Evolutionary conservation across 2,329 filamentous ascomycete species (phyloP), one percentile per base, ranked within the genome.

Genomic region (Sclerotinia trifoliorum): DNA sequence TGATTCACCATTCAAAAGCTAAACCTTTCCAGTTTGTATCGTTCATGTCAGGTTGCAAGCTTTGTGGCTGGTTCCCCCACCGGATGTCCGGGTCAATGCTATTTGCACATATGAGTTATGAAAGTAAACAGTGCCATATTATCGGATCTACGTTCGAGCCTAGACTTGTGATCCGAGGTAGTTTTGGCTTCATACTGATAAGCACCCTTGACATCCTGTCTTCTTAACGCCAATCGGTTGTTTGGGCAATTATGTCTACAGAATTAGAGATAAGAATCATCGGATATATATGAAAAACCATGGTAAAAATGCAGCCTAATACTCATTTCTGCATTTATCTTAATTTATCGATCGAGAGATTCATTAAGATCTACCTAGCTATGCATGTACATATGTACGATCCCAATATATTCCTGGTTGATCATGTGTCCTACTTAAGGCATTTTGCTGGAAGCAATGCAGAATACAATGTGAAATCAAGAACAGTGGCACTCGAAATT

Each of bases 91-190:
- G 62, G 35, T 29, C 24, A 39, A 51, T 51, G 26, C 26, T 17
- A 48, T 44, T 66, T 62, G 60, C 10, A 39, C 32, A 26, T 62
- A 26, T 32, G 15, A 11, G n/a, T 61, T 24, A 17, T 15, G 58
- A 7, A 35, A 61, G 44, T 35, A 17, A 35, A 61, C 32, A 8
- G 13, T 63, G n/a, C 29, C 15, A 26, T 26, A 5, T 5, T 51
- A 13, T 24, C 21, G 8, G 19, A 39, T 35, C 11, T 13, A 6
- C 8, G 3, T 32, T 35, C 44, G 13, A 61, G 10, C 13, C 11
- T 42, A 79, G 89, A 80, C 71, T 89, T 19, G 13, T 7, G 7
- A 42, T 26, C 24, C n/a, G 13, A 44, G 15, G 39, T 10, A 26
- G 10, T 0, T 8, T 11, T 35, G 2, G 13, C 44, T 35, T 24